These are phyloP conservation scores for Septoria linicola DNA, from an alignment of 2,329 filamentous ascomycete genomes.

Conservation along the genomic window DNA sequence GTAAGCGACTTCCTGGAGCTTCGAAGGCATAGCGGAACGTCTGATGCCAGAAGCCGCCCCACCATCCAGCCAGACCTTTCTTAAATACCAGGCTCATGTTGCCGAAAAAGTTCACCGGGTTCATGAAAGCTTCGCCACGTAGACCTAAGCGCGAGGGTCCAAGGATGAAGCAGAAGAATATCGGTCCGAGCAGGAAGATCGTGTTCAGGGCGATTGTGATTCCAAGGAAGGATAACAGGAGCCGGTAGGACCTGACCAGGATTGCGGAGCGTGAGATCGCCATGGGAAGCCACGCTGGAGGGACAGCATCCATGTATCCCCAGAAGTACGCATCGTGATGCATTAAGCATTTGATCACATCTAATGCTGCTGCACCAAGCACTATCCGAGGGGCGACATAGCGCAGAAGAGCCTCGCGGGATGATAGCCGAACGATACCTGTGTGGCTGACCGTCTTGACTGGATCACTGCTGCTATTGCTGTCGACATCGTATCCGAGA, in stretches of 20 bases:
- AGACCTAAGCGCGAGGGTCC: constrained; percentile 61
- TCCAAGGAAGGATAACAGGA: constrained; percentile 55
- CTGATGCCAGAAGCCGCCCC: constrained; percentile 90
- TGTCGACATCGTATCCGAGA: constrained; percentile 25
- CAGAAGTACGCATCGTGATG: constrained; percentile 78
- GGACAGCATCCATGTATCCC: constrained; percentile 39
- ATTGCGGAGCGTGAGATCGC: constrained; percentile 42
- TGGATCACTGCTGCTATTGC: constrained; percentile 18
- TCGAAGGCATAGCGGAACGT: constrained; percentile 74
- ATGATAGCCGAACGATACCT: constrained; percentile 41
- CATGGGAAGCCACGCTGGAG: constrained; percentile 48
- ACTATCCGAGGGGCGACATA: constrained; percentile 45
- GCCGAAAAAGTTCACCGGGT: constrained; percentile 57
- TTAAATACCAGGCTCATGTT: constrained; percentile 57
- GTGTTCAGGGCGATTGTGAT: constrained; percentile 62
- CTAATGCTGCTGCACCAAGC: constrained; percentile 64
- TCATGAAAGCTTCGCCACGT: constrained; percentile 61
- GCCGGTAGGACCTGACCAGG: constrained; percentile 56
- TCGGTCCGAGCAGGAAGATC: constrained; percentile 60
- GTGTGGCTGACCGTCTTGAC: constrained; percentile 28
- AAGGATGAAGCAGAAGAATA: constrained; percentile 60
- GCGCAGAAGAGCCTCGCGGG: constrained; percentile 38
- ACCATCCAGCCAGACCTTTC: constrained; percentile 74
- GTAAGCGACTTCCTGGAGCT: constrained; percentile 56
- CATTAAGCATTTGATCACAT: constrained; percentile 66